Evolutionary conservation across 2,329 filamentous ascomycete genomes (phyloP).

Genomic region (Aspergillus fumigatus): DNA sequence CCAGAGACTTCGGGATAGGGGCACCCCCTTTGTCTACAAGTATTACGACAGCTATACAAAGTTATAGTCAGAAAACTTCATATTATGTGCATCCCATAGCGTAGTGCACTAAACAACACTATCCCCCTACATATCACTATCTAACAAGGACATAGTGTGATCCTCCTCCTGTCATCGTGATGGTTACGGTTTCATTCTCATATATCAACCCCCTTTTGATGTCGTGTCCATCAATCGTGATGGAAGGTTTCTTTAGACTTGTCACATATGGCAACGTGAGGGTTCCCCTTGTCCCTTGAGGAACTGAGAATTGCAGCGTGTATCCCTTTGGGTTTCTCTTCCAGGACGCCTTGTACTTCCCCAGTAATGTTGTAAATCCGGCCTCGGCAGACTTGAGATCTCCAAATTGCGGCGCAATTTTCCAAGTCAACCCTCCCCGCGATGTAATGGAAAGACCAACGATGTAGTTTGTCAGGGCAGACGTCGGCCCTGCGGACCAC

Average conservation of each 20-base stretch:
- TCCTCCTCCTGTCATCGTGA: conserved; percentile 19
- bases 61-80: neutral
- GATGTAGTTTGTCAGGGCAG: conserved; percentile 42
- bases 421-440: conserved; percentile 41
- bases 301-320: conserved; percentile 18
- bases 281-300: conserved; percentile 17
- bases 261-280: conserved; percentile 21
- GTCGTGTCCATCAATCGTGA: conserved; percentile 19
- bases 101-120: neutral
- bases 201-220: conserved; percentile 16
- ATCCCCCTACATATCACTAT: too few relatives aligned
- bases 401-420: conserved; percentile 41
- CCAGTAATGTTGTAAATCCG: conserved; percentile 45
- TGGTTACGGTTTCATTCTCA: conserved; percentile 15
- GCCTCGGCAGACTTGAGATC: conserved; percentile 41
- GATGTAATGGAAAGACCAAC: conserved; percentile 42
- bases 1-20: neutral
- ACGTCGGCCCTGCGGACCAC: conserved; percentile 42
- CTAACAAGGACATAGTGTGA: conserved; percentile 18
- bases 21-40: neutral
- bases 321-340: conserved; percentile 13
- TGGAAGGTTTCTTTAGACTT: conserved; percentile 18
- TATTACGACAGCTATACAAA: neutral
- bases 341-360: conserved; percentile 34
- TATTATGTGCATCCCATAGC: neutral